Conservation (phyloP, 805 yeast genomes). For the Candida insectorum region DNA sequence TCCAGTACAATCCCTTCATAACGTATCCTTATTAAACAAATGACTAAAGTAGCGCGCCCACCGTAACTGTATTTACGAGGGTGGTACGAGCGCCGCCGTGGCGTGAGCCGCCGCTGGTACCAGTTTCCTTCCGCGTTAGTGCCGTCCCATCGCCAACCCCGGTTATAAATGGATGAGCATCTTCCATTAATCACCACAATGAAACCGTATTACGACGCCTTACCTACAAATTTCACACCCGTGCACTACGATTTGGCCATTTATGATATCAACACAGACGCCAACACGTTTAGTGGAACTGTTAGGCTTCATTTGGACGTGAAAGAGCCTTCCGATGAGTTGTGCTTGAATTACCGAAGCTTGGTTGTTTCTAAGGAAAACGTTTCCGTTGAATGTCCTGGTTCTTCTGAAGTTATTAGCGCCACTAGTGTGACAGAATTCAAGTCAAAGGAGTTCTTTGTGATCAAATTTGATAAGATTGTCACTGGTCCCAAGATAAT, state of each 20-base stretch:
- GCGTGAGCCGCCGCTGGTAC: too few relatives aligned
- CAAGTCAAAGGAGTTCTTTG: constrained; percentile 60
- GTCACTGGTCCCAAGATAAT: constrained; percentile 18
- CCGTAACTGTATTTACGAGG: too few relatives aligned
- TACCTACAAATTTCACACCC: constrained; percentile 70
- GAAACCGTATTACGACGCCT: constrained; percentile 40
- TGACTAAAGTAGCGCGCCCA: too few relatives aligned
- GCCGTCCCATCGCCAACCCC: background rate
- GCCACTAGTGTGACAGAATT: constrained; percentile 18
- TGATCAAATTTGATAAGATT: constrained; percentile 49
- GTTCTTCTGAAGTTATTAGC: constrained; percentile 16
- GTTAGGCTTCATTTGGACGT: constrained; percentile 49
- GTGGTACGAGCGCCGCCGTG: too few relatives aligned
- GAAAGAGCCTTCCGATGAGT: constrained; percentile 35
- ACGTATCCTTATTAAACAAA: too few relatives aligned
- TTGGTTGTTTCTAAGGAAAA: constrained; percentile 24
- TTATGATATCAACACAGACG: constrained; percentile 55
- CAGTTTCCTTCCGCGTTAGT: too few relatives aligned
- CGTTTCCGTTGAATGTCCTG: constrained; percentile 14
- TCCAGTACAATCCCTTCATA: too few relatives aligned
- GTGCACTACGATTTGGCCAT: constrained; percentile 62
- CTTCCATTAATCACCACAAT: background rate
- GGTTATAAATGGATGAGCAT: background rate
- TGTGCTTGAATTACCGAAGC: constrained; percentile 49
- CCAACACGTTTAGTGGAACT: constrained; percentile 45